Evolutionary conservation across 495 filamentous ascomycete genomes (phyloP), one percentile per base, ranked within the genome.

Genomic region (Lasiosphaeris hirsuta): DNA sequence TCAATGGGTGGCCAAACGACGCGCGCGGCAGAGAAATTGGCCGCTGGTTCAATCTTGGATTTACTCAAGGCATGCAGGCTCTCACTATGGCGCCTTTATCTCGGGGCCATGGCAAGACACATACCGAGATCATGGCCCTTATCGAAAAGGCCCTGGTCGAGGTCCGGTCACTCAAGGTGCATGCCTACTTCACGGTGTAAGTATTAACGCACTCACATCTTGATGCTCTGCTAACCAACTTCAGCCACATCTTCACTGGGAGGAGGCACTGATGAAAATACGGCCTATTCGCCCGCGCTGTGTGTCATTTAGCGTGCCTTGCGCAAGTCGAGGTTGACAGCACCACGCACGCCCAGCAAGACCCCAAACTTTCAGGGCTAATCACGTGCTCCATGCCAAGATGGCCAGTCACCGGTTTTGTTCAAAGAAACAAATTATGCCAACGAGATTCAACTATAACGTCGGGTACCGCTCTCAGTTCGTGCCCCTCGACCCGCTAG

Each of bases 41-140:
- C 30, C 79, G 84, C 19, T 96, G 92, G 92, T 96, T 94, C 69
- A 90, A 91, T 63, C 75, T 95, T 15, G 88, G 83, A 10, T 69
- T 95, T 45, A 84, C 78, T 2, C 80, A 87, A 60, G 89, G 88
- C 13, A 75, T 96, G 42, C 83, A 92, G 56, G 84, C 85, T 7
- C 71, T 95, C 41, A 87, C 84, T 56, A 64, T 96, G 61, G 91
- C 82, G 1, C 86, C 92, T 4, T 80, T 97, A 63, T 87, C 78
- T 37, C 79, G 90, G 56, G 80, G 86, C 10, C 78, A 80, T 49
- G 72, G 74, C 17, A 92, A 85, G 82, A 74, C 82, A 7, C 56
- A 77, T n/a, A 78, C 85, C n/a, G 80, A 88, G 56, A 86, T 96
- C 40, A 71, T 77, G 43, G 76, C 79, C 33, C 70, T 93, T 4